Base-by-base conservation (phyloP, 257 asterid genomes). In the Mitragyna speciosa region DNA sequence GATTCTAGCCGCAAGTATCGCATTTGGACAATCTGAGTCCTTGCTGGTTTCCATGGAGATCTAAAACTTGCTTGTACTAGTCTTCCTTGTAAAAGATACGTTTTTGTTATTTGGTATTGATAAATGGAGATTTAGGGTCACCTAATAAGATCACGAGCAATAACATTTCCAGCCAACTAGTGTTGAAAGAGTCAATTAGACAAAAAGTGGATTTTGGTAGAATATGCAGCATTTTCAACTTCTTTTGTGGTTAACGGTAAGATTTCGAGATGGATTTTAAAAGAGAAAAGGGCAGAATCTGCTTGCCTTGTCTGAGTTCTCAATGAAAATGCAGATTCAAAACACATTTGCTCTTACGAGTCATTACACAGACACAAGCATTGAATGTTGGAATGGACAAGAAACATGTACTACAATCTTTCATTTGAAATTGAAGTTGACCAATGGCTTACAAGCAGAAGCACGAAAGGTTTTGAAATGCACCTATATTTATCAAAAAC, bases 391-490 rank as follows among this genome's bases (percentile, higher is more conserved):
- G 31, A 77, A 5, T 20, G 65, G 47, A 22, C 22, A 36, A 36
- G 45, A 28, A 64, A 73, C 79, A 61, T 51, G 69, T 65, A 73
- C 72, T 20, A 43, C 28, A 48, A 73, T 24, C 66, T 65, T 30
- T 47, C 41, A 68, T 75, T 80, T 54, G 2, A 19, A 41, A 26
- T 24, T 26, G 52, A 66, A 39, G 56, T 56, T 43, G 63, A 43
- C 39, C 75, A 39, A 20, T 26, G 31, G 54, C 70, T 41, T 68
- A 75, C 80, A 81, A 68, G 59, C 80, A 75, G 47, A 81, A 81
- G 33, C 33, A 48, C 48, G 7, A 58, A 56, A n/a, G 52, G 43
- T 59, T 74, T 59, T 36, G 41, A 28, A 58, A 78, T 73, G 73
- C 78, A 79, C 51, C 14, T 45, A 70, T 45, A 69, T 15, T 49